These are phyloP conservation scores for Domatiomyces catenatus DNA, from an alignment of 2,329 filamentous ascomycete genomes.

Conservation along the genomic window DNA sequence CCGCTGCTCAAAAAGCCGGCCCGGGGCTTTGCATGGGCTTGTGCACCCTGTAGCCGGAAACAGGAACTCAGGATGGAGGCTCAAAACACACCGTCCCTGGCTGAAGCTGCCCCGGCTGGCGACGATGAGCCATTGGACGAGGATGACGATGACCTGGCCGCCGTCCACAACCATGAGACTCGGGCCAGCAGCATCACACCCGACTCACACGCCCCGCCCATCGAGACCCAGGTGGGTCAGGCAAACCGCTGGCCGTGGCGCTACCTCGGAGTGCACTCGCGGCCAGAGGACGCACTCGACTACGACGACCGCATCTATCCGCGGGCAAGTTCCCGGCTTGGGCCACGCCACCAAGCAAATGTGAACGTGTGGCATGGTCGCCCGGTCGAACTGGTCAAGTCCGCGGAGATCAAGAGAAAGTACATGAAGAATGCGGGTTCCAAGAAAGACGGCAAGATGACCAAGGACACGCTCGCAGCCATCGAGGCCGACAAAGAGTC, in stretches of 20 bases:
- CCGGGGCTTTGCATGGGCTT: constrained; percentile 94
- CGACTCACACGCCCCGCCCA: constrained; percentile 45
- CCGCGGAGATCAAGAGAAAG: constrained; percentile 68
- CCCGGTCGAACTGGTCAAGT: constrained; percentile 79
- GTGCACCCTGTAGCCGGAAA: constrained; percentile 86
- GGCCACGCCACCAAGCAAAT: constrained; percentile 78
- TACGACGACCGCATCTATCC: constrained; percentile 97
- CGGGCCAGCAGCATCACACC: constrained; percentile 23
- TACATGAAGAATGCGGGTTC: constrained; percentile 45
- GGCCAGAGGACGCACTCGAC: constrained; percentile 85
- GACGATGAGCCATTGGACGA: constrained; percentile 50
- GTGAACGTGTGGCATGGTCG: constrained; percentile 73
- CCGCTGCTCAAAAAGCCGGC: constrained; percentile 90
- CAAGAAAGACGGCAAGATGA: constrained; percentile 61
- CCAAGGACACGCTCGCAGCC: constrained; percentile 64
- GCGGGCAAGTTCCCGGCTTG: constrained; percentile 79
- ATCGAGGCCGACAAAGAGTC: constrained; percentile 68
- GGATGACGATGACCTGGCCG: constrained; percentile 55
- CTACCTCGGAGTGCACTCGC: constrained; percentile 89
- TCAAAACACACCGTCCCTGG: constrained; percentile 63
- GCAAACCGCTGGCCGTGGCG: constrained; percentile 92
- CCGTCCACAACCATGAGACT: constrained; percentile 28
- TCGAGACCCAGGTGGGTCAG: constrained; percentile 77
- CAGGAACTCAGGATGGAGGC: constrained; percentile 87
- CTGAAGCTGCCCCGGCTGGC: constrained; percentile 36